Conservation (phyloP, 2,329 filamentous ascomycete genomes). For the Pestalotiopsis fici region DNA sequence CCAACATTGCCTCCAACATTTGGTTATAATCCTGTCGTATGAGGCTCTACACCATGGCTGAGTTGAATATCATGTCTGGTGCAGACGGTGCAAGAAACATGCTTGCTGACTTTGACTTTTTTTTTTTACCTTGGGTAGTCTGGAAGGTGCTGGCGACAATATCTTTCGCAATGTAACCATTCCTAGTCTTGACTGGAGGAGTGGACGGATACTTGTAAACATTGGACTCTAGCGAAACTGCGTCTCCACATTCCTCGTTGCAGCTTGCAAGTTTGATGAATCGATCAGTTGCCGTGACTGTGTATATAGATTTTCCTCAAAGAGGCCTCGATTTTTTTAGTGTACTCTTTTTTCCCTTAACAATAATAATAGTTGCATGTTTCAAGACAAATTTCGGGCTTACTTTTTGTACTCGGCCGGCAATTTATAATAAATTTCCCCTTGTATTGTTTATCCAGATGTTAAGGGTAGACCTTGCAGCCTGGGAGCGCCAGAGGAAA, state of each 20-base stretch:
- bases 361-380: neutral
- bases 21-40: no score
- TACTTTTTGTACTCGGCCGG: neutral
- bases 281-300: neutral
- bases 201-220: neutral
- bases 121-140: no score
- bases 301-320: no score
- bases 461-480: neutral
- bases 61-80: no score
- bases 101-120: no score
- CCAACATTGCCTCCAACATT: no score
- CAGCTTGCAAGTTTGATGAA: neutral
- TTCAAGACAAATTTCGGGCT: neutral
- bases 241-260: neutral
- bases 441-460: neutral
- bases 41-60: no score
- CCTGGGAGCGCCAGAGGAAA: neutral
- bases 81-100: no score
- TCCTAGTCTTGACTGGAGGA: neutral
- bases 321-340: no score
- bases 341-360: no score
- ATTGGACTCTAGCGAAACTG: neutral
- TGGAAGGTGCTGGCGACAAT: no score
- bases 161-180: no score
- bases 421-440: neutral